Evolutionary conservation across 192 early-diverging fungal genomes (phyloP).

Genomic region (Tieghemiomyces parasiticus): DNA sequence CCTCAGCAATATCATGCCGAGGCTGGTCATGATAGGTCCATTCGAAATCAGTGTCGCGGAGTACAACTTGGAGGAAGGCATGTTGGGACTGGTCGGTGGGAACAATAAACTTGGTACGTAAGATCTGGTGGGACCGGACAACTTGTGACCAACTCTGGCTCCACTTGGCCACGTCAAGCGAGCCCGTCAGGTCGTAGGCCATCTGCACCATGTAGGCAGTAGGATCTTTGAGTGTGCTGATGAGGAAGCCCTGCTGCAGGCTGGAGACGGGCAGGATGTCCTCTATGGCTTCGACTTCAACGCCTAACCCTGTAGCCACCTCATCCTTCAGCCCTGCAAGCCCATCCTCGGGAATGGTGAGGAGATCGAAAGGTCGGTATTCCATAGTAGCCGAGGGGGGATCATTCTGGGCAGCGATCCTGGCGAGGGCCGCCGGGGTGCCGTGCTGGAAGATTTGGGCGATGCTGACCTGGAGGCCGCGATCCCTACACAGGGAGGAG

Average conservation of each 20-base stretch:
- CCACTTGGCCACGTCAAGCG: background rate
- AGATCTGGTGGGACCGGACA: background rate
- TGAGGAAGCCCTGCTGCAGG: background rate
- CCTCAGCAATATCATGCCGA: background rate
- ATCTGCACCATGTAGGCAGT: background rate
- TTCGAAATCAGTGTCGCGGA: background rate
- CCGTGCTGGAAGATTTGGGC: background rate
- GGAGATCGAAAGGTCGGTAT: background rate
- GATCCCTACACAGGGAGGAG: background rate
- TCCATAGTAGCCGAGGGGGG: background rate
- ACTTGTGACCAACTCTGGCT: background rate
- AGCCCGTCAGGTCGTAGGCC: background rate
- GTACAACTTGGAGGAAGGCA: background rate
- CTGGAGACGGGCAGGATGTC: background rate
- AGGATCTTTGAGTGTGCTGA: background rate
- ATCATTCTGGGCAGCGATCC: background rate
- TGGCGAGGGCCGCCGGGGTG: background rate
- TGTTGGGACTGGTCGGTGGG: background rate
- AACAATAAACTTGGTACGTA: background rate
- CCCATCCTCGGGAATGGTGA: no score
- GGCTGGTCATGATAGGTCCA: background rate
- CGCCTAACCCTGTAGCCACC: background rate
- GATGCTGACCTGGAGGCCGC: background rate
- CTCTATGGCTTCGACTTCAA: background rate
- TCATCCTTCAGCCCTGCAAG: background rate